phyloP scores from a whole-genome alignment of 176 grass and related monocot genomes.

The Eragrostis nindensis region DNA sequence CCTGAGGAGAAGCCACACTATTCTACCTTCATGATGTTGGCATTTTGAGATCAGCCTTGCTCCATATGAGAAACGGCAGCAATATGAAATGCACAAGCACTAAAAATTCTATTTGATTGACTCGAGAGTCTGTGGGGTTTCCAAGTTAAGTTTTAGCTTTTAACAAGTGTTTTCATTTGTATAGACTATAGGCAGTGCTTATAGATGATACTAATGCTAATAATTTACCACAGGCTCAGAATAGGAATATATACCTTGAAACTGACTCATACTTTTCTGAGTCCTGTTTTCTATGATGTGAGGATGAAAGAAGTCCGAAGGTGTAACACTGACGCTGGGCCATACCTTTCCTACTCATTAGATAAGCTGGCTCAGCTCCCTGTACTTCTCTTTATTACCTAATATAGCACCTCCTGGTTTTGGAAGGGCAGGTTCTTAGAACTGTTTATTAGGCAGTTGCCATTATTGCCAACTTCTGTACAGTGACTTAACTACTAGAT shows the following conservation, averaged over 20 bases:
- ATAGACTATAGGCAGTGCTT: conserved; percentile 12
- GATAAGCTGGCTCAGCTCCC: neutral
- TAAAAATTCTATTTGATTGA: conserved; percentile 35
- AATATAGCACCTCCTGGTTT: conserved; percentile 6
- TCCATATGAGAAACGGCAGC: neutral
- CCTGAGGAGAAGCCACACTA: no score
- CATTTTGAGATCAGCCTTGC: conserved; percentile 28
- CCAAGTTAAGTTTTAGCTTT: neutral
- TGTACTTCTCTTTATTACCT: conserved; percentile 14
- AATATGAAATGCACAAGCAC: conserved; percentile 25
- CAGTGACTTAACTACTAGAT: conserved; percentile 14
- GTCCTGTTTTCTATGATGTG: conserved; percentile 2
- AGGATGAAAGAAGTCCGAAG: conserved; percentile 21
- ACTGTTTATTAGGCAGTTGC: neutral
- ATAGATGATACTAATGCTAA: conserved; percentile 6
- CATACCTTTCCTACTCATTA: conserved; percentile 31
- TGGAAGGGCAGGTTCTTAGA: conserved; percentile 20
- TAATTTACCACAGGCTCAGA: conserved; percentile 22
- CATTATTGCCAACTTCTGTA: conserved; percentile 15
- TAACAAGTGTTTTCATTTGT: conserved; percentile 10
- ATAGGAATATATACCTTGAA: conserved; percentile 29
- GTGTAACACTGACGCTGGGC: conserved; percentile 11
- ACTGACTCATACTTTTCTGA: conserved; percentile 13
- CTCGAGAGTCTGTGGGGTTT: conserved; percentile 16
- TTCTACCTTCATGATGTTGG: conserved; percentile 34